phyloP scores from a whole-genome alignment of 306 rosid genomes.

The Cicer arietinum region DNA sequence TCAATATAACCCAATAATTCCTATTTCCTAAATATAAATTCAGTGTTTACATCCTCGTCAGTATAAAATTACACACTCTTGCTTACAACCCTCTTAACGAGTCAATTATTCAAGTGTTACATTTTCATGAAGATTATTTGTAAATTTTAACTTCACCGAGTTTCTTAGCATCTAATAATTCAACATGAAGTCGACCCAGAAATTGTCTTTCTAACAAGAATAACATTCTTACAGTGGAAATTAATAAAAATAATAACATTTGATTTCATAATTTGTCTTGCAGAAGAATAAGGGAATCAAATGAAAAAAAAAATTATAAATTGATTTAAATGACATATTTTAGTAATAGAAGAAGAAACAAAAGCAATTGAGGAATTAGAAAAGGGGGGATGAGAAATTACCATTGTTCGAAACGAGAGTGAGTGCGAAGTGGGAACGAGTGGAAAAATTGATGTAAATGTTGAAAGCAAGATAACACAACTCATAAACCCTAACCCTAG shows the following conservation, averaged over 20 bases:
- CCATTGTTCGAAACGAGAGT: conserved; percentile 39
- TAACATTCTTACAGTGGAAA: not conserved
- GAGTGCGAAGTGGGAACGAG: not conserved
- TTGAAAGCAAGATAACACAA: not conserved
- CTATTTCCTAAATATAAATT: not conserved
- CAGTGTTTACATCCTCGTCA: not conserved
- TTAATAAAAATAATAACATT: not conserved
- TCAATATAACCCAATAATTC: not conserved
- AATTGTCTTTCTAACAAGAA: not conserved
- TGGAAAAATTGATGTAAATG: conserved; percentile 4
- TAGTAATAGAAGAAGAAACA: not conserved
- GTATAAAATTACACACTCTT: not conserved
- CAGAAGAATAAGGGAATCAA: not conserved
- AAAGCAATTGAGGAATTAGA: not conserved
- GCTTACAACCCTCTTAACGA: not conserved
- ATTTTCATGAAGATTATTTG: conserved; percentile 3
- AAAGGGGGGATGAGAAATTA: conserved; percentile 14
- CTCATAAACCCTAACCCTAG: conserved; percentile 52
- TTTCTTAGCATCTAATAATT: not conserved
- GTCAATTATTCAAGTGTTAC: not conserved
- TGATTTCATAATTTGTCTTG: not conserved
- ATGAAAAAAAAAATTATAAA: not conserved
- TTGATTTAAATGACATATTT: not conserved
- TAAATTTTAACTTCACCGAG: not conserved
- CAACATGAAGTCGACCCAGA: not conserved